phyloP scores from a whole-genome alignment of 2,329 filamentous ascomycete species.

The Colletotrichum truncatum region DNA sequence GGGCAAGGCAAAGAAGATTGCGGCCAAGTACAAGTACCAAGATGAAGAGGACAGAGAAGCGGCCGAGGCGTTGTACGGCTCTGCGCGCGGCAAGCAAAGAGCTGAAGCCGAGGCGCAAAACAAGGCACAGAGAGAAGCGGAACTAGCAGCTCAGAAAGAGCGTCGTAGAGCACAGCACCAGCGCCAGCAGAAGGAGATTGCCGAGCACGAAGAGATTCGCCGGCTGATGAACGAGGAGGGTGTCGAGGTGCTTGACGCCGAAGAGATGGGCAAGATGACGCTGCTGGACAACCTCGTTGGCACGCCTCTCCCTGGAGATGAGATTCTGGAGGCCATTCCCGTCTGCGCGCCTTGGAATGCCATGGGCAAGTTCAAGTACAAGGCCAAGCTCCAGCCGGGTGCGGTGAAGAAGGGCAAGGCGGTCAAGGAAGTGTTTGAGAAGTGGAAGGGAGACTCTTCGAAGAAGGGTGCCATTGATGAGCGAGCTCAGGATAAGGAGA shows the following conservation, averaged over 20 bases:
- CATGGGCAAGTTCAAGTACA: constrained; percentile 83
- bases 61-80: constrained; percentile 88
- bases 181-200: constrained; percentile 77
- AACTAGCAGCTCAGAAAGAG: constrained; percentile 75
- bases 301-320: constrained; percentile 81
- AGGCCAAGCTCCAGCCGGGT: constrained; percentile 93
- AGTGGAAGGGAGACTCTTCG: constrained; percentile 75
- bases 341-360: constrained; percentile 74
- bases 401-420: constrained; percentile 93
- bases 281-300: constrained; percentile 79
- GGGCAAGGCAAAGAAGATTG: constrained; percentile 86
- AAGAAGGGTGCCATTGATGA: constrained; percentile 71
- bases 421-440: constrained; percentile 86
- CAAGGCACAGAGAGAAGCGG: constrained; percentile 75
- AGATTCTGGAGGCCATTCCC: constrained; percentile 75
- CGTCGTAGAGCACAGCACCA: constrained; percentile 84
- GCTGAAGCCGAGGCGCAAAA: constrained; percentile 74
- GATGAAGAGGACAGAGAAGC: constrained; percentile 91
- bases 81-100: constrained; percentile 71
- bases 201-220: constrained; percentile 78
- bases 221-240: constrained; percentile 68
- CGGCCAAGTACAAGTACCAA: constrained; percentile 90
- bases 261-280: constrained; percentile 62
- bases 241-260: constrained; percentile 67
- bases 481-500: constrained; percentile 69